Percentiles rank a stretch among this genome's conserved stretches.
These are phyloP conservation scores for Vitis vinifera DNA, from an alignment of 164 flowering plant species.

Conservation along the genomic window ASM3070453v1 NC_081808.1:5794501-5795000, in stretches of 20 bases:
- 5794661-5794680: conserved; percentile 56
- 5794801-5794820: conserved; percentile 53
- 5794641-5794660: conserved; percentile 52
- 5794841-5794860: conserved; percentile 15
- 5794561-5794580: conserved; percentile 75
- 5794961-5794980: conserved; percentile 70
- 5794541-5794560: conserved; percentile 1
- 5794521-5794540: not conserved
- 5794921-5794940: not conserved
- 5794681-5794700: conserved; percentile 67
- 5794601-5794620: conserved; percentile 39
- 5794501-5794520: conserved; percentile 8
- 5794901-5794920: not conserved
- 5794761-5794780: conserved; percentile 49
- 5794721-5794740: conserved; percentile 75
- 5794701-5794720: conserved; percentile 42
- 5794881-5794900: not conserved
- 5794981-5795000: conserved; percentile 48
- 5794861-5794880: not conserved
- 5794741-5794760: conserved; percentile 58
- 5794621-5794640: conserved; percentile 13
- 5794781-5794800: conserved; percentile 48
- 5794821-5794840: conserved; percentile 81
- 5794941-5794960: conserved; percentile 61
- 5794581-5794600: conserved; percentile 44